A percentile compares a stretch with the other conserved stretches of the same genome.
Conservation (phyloP, 2,329 filamentous ascomycete genomes). For the Penicillium vulpinum region DNA sequence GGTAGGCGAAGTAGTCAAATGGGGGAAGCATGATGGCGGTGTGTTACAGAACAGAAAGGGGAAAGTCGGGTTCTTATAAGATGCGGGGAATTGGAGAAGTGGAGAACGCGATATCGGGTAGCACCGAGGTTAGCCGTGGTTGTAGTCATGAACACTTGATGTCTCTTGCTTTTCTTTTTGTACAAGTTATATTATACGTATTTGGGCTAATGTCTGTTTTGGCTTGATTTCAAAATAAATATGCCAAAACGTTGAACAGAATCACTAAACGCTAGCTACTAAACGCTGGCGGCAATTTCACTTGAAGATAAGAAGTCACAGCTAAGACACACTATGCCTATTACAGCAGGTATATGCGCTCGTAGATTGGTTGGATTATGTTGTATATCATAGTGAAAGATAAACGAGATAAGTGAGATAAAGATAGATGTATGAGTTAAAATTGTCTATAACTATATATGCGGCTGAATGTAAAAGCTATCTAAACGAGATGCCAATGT, state of each 20-base stretch:
- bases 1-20: slow-evolving; percentile 69
- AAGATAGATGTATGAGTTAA: neutral
- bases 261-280: neutral
- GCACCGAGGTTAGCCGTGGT: slow-evolving; percentile 6
- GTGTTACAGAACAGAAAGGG: slow-evolving; percentile 1
- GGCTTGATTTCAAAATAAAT: neutral
- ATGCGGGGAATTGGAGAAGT: slow-evolving; percentile 19
- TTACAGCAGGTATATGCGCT: neutral
- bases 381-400: neutral
- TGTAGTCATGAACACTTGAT: no score
- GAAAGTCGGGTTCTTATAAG: slow-evolving; percentile 14
- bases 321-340: neutral
- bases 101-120: slow-evolving; percentile 20
- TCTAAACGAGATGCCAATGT: neutral
- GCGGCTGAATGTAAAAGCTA: neutral
- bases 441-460: neutral
- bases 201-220: neutral
- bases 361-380: neutral
- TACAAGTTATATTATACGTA: neutral
- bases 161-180: neutral
- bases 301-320: neutral
- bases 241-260: neutral
- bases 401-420: neutral
- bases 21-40: slow-evolving; percentile 50
- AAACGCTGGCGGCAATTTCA: neutral